Conservation (phyloP, 352 stramenopile genomes). For the Salisapilia sapeloensis region DNA sequence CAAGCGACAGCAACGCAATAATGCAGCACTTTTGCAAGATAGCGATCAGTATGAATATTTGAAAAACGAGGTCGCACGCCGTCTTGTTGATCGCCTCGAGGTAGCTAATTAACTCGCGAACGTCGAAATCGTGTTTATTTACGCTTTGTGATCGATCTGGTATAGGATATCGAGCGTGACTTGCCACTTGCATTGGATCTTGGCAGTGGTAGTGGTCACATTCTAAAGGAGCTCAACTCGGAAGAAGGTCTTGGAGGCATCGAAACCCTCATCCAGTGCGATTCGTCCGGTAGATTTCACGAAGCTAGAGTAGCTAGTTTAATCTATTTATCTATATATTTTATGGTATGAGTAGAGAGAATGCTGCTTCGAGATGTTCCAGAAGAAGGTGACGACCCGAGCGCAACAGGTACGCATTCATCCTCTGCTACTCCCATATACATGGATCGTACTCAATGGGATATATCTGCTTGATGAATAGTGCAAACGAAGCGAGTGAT, state of each 20-base stretch:
- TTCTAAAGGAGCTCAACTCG: constrained; percentile 66
- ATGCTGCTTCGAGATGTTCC: constrained; percentile 46
- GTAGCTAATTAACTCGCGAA: constrained; percentile 4
- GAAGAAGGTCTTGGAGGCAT: constrained; percentile 59
- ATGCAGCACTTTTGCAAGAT: constrained; percentile 32
- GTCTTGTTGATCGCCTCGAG: constrained; percentile 65
- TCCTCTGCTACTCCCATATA: too few species aligned
- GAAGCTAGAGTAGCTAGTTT: not conserved
- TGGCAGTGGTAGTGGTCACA: constrained; percentile 58
- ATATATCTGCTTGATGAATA: constrained; percentile 7
- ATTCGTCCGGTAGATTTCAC: constrained; percentile 24
- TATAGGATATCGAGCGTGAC: constrained; percentile 62
- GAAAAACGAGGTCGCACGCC: constrained; percentile 71
- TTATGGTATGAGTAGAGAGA: constrained; percentile 17
- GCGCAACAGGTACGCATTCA: constrained; percentile 1
- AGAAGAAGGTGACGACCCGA: constrained; percentile 8
- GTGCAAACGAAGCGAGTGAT: constrained; percentile 57
- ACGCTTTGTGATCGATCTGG: not conserved
- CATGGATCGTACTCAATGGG: too few species aligned
- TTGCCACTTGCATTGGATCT: constrained; percentile 70
- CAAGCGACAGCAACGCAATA: constrained; percentile 75
- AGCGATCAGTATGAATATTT: constrained; percentile 73
- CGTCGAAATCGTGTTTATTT: not conserved
- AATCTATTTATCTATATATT: constrained; percentile 1
- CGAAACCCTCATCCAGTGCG: constrained; percentile 60